Percentiles rank a stretch among this genome's conserved stretches.
Evolutionary conservation across 2,329 filamentous ascomycete species (phyloP).

Genomic region (Aspergillus fructus): DNA sequence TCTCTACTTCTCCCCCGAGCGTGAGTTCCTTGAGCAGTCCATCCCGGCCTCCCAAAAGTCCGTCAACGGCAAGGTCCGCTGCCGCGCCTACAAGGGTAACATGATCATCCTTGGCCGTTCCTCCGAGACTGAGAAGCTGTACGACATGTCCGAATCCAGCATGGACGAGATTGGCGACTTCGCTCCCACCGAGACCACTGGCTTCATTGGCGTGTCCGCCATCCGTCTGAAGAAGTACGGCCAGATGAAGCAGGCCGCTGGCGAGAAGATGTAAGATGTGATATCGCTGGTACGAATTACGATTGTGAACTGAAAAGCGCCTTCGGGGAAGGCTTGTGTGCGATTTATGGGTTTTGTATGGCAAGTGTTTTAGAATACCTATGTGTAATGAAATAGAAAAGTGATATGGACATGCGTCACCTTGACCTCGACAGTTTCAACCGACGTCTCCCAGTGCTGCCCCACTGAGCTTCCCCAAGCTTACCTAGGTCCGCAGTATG

Average conservation of each 20-base stretch:
- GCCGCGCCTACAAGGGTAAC: slow-evolving; percentile 66
- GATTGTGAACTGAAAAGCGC: slow-evolving; percentile 10
- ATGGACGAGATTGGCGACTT: slow-evolving; percentile 74
- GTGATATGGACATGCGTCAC: neutral
- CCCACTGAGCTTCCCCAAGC: neutral
- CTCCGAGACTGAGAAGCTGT: slow-evolving; percentile 69
- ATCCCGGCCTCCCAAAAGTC: slow-evolving; percentile 59
- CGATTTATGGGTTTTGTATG: slow-evolving; percentile 6
- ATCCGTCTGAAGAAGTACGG: slow-evolving; percentile 48
- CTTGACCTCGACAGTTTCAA: too few relatives aligned
- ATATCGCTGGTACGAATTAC: slow-evolving; percentile 7
- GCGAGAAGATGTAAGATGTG: slow-evolving; percentile 11
- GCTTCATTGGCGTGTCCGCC: slow-evolving; percentile 53
- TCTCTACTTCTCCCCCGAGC: slow-evolving; percentile 66
- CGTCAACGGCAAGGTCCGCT: slow-evolving; percentile 62
- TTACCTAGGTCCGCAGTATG: too few relatives aligned
- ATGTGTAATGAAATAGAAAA: slow-evolving; percentile 16
- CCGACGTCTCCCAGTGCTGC: neutral
- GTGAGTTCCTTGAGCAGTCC: slow-evolving; percentile 68
- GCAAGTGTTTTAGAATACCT: slow-evolving; percentile 11
- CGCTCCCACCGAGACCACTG: slow-evolving; percentile 63
- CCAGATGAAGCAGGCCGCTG: slow-evolving; percentile 17
- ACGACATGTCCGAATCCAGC: slow-evolving; percentile 62
- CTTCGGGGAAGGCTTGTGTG: slow-evolving; percentile 5
- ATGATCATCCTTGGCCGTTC: slow-evolving; percentile 52